These are phyloP conservation scores for Alternaria dauci DNA, from an alignment of 2,329 filamentous ascomycete genomes.

Conservation along the genomic window DNA sequence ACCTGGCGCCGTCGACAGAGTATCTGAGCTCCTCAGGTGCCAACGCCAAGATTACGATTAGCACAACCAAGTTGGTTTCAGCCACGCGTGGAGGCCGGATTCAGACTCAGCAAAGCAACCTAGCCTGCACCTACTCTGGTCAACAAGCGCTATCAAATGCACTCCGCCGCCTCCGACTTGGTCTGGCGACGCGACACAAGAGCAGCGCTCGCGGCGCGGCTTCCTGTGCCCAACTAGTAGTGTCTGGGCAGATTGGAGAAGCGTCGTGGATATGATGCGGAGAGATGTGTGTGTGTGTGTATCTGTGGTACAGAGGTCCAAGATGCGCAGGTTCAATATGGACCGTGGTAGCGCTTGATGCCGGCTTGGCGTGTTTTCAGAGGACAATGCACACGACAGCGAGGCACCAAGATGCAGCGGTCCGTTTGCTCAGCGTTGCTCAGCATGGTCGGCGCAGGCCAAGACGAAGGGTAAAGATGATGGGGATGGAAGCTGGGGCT, in stretches of 20 bases:
- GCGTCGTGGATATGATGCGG: conserved; percentile 9
- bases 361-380: conserved; percentile 8
- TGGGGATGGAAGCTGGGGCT: conserved; percentile 7
- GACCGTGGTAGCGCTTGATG: conserved; percentile 21
- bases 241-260: conserved; percentile 7
- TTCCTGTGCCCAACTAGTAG: conserved; percentile 6
- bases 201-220: conserved; percentile 1
- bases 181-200: conserved; percentile 3
- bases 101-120: conserved; percentile 17
- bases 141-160: conserved; percentile 9
- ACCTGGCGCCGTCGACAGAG: conserved; percentile 5
- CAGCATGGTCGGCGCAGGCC: conserved; percentile 20
- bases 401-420: background rate
- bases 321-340: conserved; percentile 14
- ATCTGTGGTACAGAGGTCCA: conserved; percentile 13
- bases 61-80: conserved; percentile 37
- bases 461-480: conserved; percentile 11
- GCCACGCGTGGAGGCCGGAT: conserved; percentile 30
- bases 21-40: conserved; percentile 14
- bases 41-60: conserved; percentile 34
- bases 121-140: conserved; percentile 22
- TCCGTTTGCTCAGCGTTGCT: conserved; percentile 15
- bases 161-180: conserved; percentile 12
- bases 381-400: conserved; percentile 4
- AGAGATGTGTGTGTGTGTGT: background rate